A percentile compares a stretch with the other conserved stretches of the same genome.
These are phyloP conservation scores for Avena sativa DNA, from an alignment of 176 grass and related monocot species.

Conservation along the genomic window DNA sequence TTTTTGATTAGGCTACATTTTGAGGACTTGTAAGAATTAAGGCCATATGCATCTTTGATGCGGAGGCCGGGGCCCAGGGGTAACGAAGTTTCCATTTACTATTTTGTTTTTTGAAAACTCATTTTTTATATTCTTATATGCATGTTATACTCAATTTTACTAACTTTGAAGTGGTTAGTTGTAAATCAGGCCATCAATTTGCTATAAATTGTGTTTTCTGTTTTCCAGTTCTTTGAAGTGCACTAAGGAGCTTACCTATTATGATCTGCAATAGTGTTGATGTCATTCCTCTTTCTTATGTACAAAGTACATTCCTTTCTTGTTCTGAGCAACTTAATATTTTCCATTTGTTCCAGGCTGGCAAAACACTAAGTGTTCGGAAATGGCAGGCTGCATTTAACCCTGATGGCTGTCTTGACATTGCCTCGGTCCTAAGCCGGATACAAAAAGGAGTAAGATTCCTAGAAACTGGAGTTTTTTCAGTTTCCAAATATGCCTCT, in stretches of 20 bases:
- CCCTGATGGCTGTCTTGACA: slow-evolving; percentile 87
- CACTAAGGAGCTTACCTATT: slow-evolving; percentile 3
- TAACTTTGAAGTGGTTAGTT: slow-evolving; percentile 11
- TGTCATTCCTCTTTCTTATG: slow-evolving; percentile 10
- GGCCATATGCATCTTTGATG: not conserved
- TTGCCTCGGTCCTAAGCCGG: slow-evolving; percentile 84
- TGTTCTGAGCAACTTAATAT: slow-evolving; percentile 34
- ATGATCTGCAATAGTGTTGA: slow-evolving; percentile 1
- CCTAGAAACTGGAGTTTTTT: slow-evolving; percentile 18
- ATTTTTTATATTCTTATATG: slow-evolving; percentile 3
- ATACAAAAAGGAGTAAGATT: slow-evolving; percentile 91
- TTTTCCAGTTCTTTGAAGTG: not conserved
- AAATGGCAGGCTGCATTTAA: slow-evolving; percentile 97
- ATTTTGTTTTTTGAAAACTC: not conserved
- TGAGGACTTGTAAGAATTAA: not conserved
- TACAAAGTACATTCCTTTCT: slow-evolving; percentile 20
- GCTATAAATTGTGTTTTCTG: not conserved
- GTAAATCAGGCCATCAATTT: not conserved
- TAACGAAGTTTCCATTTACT: not conserved
- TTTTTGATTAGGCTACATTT: not conserved
- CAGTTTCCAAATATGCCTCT: slow-evolving; percentile 18
- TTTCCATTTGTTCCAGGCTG: slow-evolving; percentile 64
- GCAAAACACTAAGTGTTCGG: slow-evolving; percentile 90
- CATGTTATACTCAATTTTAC: not conserved
- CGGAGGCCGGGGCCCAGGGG: not conserved